Evolutionary conservation across 2,329 filamentous ascomycete species (phyloP), one percentile per base, ranked within the genome.

Genomic region (Raffaelea ambrosiae): DNA sequence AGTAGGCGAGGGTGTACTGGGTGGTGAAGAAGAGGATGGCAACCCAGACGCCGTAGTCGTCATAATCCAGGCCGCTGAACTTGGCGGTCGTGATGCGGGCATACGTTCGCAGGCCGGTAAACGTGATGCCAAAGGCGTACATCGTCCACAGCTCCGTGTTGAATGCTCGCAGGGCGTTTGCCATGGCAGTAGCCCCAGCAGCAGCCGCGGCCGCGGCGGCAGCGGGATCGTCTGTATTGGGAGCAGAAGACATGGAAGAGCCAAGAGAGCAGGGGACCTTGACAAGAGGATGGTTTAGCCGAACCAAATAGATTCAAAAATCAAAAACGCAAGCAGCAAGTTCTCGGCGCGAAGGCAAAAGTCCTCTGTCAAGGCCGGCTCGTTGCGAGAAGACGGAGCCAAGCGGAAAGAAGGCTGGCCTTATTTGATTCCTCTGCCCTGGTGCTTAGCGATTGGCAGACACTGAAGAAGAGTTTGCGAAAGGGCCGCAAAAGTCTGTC

Each of bases 1-100:
- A 65, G 55, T 73, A 73, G 19, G 68, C 71, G 13, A 73, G 63
- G 16, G 61, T 66, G 0, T 71, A 70, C 58, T 78, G 71, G 5
- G 71, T 57, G 2, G 66, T 65, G 51, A 77, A 79, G 26, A 77
- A 65, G 10, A 73, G 55, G 72, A 77, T 55, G 42, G 41, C 66
- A 36, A 65, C 29, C 58, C 61, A 60, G 46, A 64, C 59, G 21
- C 68, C 47, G 43, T 58, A 57, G 52, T 70, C 66, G 46, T 70
- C 66, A 14, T 56, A 51, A n/a, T 58, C 56, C 29, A 68, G 53
- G 18, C 57, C 57, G 44, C 47, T 55, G 18, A 63, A 47, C 5
- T 63, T 64, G 4, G 64, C 62, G 5, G 62, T 53, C 36, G 51
- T 58, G 45, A 65, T 49, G 14, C 66, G 60, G 31, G 59, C 59